Evolutionary conservation across 257 asterid species (phyloP), one percentile per base, ranked within the genome.

Genomic region (Scutellaria minor): DNA sequence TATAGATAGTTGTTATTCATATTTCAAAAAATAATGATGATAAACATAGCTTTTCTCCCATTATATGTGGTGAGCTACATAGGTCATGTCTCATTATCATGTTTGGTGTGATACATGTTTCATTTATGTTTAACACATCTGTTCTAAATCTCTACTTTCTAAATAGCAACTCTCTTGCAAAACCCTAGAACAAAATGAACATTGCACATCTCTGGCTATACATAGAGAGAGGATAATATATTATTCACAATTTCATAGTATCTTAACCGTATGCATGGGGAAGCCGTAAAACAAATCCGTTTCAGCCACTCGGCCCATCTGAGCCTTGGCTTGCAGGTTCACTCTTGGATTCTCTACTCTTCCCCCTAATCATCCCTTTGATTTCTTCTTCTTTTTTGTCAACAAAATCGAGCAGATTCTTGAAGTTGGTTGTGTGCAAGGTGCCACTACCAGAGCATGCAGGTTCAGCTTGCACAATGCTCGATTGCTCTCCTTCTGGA

Each of bases 341-440:
- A 77, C 60, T 72, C 75, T 76, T 81, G 10, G 78, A 77, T 44
- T 85, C 84, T 7, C 54, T 84, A 48, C 59, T 77, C 81, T 82
- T 88, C 47, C 81, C 82, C 73, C 61, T 78, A 12, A 87, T 55
- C 74, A 69, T 79, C 6, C 87, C 93, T 83, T 87, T 90, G 7
- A 90, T 77, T 56, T 88, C 97, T 9, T 76, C 61, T 72, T 93
- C 97, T 74, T 74, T 90, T 74, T 48, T 84, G 73, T 93, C 98
- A 12, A 83, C 84, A 68, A 93, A 87, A 58, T 60, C 85, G 0
- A 87, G 71, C 47, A 88, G 58, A 55, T 82, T 81, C 83, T 77
- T 87, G 69, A 87, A 82, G 85, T 87, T 84, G 10, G 85, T 8
- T 7, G 77, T 13, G 2, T 80, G 56, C 8, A 70, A n/a, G 12